Evolutionary conservation across 768 basidiomycete genomes (phyloP).

Genomic region (Albatrellus ellisii): DNA sequence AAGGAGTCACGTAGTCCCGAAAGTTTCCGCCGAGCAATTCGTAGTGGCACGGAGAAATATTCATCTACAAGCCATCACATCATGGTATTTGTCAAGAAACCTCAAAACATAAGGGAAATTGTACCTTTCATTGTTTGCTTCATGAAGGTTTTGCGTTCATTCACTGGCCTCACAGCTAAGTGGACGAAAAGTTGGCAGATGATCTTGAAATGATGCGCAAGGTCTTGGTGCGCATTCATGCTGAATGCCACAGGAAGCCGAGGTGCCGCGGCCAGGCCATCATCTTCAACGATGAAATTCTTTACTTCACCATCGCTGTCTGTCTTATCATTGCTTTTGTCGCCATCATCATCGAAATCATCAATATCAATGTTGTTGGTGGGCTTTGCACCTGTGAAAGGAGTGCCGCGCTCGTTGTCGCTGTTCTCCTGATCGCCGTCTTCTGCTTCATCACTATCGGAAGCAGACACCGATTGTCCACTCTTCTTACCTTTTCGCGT

Average conservation of each 20-base stretch:
- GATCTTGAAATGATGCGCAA: constrained; percentile 73
- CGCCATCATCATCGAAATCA: constrained; percentile 17
- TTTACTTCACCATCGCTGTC: too few relatives aligned
- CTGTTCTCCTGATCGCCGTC: constrained; percentile 17
- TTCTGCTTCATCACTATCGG: constrained; percentile 15
- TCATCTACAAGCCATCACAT: too few relatives aligned
- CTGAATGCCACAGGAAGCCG: constrained; percentile 70
- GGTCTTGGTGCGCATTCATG: constrained; percentile 64
- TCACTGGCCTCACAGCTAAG: constrained; percentile 47
- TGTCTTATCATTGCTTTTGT: too few relatives aligned
- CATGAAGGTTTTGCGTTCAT: constrained; percentile 43
- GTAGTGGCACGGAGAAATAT: constrained; percentile 65
- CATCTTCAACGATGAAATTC: constrained; percentile 57
- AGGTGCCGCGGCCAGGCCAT: constrained; percentile 20
- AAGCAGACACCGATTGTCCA: constrained; percentile 13
- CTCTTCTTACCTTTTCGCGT: constrained; percentile 9
- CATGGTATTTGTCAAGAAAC: too few relatives aligned
- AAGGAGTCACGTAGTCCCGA: constrained; percentile 59
- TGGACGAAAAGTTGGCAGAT: constrained; percentile 83
- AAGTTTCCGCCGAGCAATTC: constrained; percentile 55
- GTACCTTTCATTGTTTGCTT: constrained; percentile 36
- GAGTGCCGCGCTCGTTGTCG: background rate
- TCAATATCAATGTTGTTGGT: constrained; percentile 24
- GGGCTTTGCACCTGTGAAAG: constrained; percentile 13
- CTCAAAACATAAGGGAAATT: constrained; percentile 6